Percentiles rank a stretch among this genome's conserved stretches.
Evolutionary conservation across 805 yeast genomes (phyloP).

Genomic region (Candida tallmaniae): DNA sequence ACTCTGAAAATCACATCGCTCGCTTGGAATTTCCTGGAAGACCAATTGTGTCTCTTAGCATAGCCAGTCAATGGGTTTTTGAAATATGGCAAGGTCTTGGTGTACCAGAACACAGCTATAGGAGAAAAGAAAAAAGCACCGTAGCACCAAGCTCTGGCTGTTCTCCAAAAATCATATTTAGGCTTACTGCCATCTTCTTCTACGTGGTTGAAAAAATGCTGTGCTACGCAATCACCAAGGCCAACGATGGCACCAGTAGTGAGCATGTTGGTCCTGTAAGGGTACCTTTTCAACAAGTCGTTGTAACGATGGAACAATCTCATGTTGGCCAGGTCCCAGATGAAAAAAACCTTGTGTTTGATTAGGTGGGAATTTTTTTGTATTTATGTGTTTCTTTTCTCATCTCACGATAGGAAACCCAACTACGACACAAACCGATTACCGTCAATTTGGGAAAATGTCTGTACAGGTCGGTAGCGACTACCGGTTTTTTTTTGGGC

Average conservation of each 20-base stretch:
- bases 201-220: slow-evolving; percentile 32
- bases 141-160: slow-evolving; percentile 32
- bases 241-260: slow-evolving; percentile 49
- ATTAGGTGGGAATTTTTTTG: too few species aligned
- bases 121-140: slow-evolving; percentile 39
- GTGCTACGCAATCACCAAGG: slow-evolving; percentile 40
- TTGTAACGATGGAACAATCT: slow-evolving; percentile 18
- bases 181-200: slow-evolving; percentile 15
- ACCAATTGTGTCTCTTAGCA: slow-evolving; percentile 11
- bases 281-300: slow-evolving; percentile 36
- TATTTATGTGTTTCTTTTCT: too few species aligned
- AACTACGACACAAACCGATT: too few species aligned
- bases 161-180: slow-evolving; percentile 24
- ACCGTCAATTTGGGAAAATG: too few species aligned
- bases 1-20: slow-evolving; percentile 22
- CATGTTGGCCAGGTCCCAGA: neutral
- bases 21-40: slow-evolving; percentile 11
- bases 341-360: too few species aligned
- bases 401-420: too few species aligned
- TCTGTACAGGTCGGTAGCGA: too few species aligned
- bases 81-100: slow-evolving; percentile 32
- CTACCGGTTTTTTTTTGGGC: too few species aligned
- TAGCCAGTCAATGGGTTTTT: slow-evolving; percentile 29
- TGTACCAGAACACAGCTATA: slow-evolving; percentile 34
- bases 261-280: slow-evolving; percentile 50